phyloP scores from a whole-genome alignment of 305 asterid species.

The Rubia peregrina region DNA sequence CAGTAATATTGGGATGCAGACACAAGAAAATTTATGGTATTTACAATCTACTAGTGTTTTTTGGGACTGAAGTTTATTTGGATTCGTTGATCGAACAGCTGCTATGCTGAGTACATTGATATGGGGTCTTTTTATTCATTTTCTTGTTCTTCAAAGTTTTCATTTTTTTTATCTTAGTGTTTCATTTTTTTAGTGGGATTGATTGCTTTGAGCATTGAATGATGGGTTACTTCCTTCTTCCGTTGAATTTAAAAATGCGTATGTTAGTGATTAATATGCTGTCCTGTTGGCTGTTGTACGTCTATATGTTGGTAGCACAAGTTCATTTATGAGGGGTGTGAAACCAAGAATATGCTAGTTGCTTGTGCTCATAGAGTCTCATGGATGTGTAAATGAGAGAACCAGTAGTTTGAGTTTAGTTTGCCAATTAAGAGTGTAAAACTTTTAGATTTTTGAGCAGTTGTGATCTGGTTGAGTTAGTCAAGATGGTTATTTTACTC shows the following conservation, averaged over 20 bases:
- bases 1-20: too few species aligned
- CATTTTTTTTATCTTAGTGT: constrained; percentile 1
- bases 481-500: neutral
- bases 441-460: neutral
- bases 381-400: neutral
- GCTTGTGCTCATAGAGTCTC: neutral
- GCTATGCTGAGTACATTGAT: neutral
- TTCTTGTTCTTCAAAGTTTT: neutral
- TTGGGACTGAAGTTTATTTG: neutral
- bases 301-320: neutral
- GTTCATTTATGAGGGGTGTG: neutral
- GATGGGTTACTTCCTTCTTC: neutral
- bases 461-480: neutral
- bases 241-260: neutral
- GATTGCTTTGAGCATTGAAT: neutral
- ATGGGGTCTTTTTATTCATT: neutral
- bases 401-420: neutral
- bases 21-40: too few species aligned
- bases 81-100: neutral
- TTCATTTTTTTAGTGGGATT: neutral
- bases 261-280: neutral
- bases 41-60: neutral
- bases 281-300: neutral
- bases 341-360: neutral
- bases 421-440: neutral